Base-by-base conservation (phyloP, 23 red algal species). In the Gracilaria gracilis region DNA sequence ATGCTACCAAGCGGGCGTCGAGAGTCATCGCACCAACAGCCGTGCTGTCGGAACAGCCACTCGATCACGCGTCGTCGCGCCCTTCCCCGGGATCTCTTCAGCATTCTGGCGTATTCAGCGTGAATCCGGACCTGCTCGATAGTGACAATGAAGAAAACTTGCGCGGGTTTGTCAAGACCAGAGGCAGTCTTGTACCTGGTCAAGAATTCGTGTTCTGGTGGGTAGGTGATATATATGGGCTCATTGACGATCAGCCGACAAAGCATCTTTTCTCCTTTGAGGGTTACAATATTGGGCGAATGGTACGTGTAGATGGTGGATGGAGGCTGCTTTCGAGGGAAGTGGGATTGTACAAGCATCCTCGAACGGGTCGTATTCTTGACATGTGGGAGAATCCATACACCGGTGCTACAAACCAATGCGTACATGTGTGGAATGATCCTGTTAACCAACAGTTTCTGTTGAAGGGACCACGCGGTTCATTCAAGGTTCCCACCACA, bases 361-460 rank as follows among this genome's bases (percentile, higher is more conserved):
- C 88, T 1, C 62, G 81, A 27, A 95, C 88, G 3, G 71, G 92
- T 48, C 80, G 87, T 55, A 95, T 98, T 21, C 61, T 98, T 37
- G 46, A 75, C 44, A 12, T 19, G 16, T 98, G 96, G 96, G 37
- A 75, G 24, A 98, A 98, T 84, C 96, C 96, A 13, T 82, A 93
- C 35, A 98, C 96, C 0, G 61, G 77, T 4, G 61, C 39, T 9
- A 78, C 82, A 4, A 94, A 95, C 70, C 50, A 90, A 74, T 91
- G 91, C 66, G 75, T 98, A 9, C 96, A 95, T 59, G 93, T 95
- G 2, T 94, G 86, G 88, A 98, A 98, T 77, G 93, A 98, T 65
- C 96, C 96, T 14, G 96, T 98, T 3, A 98, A 98, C 50, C 89
- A 95, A 88, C 78, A 98, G 62, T 95, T 98, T 57, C 34, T 95